phyloP scores from a whole-genome alignment of 192 early-diverging fungal genomes.

The Podila epicladia region DNA sequence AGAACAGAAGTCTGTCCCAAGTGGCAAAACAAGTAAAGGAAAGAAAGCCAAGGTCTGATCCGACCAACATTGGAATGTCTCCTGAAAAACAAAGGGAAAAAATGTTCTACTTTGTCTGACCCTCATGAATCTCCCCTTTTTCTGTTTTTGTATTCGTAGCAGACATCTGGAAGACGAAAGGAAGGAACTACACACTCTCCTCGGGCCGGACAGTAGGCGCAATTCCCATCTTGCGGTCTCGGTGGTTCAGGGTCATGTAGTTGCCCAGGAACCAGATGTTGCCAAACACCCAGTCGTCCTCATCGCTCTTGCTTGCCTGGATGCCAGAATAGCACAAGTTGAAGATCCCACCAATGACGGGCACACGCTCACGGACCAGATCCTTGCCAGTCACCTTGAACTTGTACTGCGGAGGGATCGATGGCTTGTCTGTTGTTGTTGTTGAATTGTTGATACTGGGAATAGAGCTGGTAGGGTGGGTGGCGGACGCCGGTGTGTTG shows the following conservation, averaged over 20 bases:
- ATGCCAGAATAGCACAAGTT: constrained; percentile 19
- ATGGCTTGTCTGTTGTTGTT: background rate
- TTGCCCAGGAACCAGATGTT: constrained; percentile 31
- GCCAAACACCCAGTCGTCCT: constrained; percentile 35
- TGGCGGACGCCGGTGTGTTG: background rate
- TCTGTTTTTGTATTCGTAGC: background rate
- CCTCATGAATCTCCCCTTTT: too few species aligned
- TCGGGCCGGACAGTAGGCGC: background rate
- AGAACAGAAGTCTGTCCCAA: too few species aligned
- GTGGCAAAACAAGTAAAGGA: too few species aligned
- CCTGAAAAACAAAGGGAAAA: too few species aligned
- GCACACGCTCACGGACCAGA: constrained; percentile 16
- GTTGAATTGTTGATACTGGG: background rate
- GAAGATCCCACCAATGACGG: constrained; percentile 3
- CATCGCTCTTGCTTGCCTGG: constrained; percentile 24
- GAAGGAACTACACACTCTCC: background rate
- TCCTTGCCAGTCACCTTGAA: constrained; percentile 19
- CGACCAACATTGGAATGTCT: too few species aligned
- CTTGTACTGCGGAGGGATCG: background rate
- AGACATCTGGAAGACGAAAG: background rate
- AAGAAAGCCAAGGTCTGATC: too few species aligned
- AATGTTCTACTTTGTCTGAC: too few species aligned
- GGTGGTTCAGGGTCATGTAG: constrained; percentile 31
- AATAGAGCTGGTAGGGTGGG: background rate
- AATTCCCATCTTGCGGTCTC: constrained; percentile 18